Percentiles rank a stretch among this genome's conserved stretches.
phyloP scores from a whole-genome alignment of 768 basidiomycete genomes.

The Daedaleopsis sinensis region DNA sequence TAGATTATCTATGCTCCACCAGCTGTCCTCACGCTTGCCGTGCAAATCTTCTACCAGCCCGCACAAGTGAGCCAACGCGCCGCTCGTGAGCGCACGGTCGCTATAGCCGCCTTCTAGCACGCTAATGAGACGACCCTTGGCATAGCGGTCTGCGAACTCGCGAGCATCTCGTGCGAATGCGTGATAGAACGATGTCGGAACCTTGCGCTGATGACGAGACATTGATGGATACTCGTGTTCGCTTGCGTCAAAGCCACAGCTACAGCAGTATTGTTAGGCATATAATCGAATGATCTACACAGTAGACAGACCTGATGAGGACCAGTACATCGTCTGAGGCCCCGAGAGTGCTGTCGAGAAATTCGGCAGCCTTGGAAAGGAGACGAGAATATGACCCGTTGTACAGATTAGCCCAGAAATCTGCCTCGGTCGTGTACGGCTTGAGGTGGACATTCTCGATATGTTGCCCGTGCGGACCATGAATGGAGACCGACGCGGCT shows the following conservation, averaged over 20 bases:
- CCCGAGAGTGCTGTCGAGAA: conserved; percentile 67
- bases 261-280: conserved; percentile 32
- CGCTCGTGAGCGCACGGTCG: conserved; percentile 84
- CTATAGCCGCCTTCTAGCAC: conserved; percentile 97
- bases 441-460: conserved; percentile 88
- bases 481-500: conserved; percentile 82
- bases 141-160: conserved; percentile 63
- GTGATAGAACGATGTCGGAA: conserved; percentile 84
- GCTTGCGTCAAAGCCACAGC: conserved; percentile 94
- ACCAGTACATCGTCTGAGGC: conserved; percentile 73
- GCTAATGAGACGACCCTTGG: conserved; percentile 74
- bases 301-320: conserved; percentile 74
- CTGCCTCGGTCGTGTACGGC: conserved; percentile 65
- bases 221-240: conserved; percentile 90
- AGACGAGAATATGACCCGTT: conserved; percentile 62
- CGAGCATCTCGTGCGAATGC: conserved; percentile 78
- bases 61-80: conserved; percentile 76
- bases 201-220: conserved; percentile 90
- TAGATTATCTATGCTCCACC: conserved; percentile 72
- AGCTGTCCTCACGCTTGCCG: conserved; percentile 36
- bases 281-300: not conserved
- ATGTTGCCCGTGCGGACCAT: conserved; percentile 83
- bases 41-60: conserved; percentile 54
- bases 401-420: conserved; percentile 81
- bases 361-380: conserved; percentile 68